Evolutionary conservation across 768 basidiomycete species (phyloP), one percentile per base, ranked within the genome.

Genomic region (Vishniacozyma victoriae): DNA sequence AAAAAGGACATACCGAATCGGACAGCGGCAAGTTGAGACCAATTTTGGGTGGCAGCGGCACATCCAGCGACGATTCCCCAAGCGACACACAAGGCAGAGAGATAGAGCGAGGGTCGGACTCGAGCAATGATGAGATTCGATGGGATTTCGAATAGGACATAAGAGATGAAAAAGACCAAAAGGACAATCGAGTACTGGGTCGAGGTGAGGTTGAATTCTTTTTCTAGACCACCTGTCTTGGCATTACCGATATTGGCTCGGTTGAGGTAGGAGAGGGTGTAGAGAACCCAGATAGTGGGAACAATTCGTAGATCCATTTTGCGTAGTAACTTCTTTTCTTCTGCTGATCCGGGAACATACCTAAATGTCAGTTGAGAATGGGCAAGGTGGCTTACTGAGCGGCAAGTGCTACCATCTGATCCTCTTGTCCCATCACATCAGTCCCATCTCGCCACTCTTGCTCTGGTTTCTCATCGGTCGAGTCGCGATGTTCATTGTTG

Each of bases 241-340:
- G 67, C 67, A 41, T 71, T 71, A 18, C 64, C 70, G 29, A 72
- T 70, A 43, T 69, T 69, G 29, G 65, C 66, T 43, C 67, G 56
- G 41, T 69, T 64, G 3, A 69, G 50, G 52, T 69, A 69, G 3
- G 63, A 64, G 24, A 67, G 36, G 11, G 55, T 55, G 48, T 60
- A 64, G 24, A 67, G 38, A 11, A 50, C 38, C 60, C 62, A 64
- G 41, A 67, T 64, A 43, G 54, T 53, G 5, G 60, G 62, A 22
- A 69, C 45, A 18, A 66, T 55, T 33, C 54, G 53, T 39, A 46
- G 50, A 50, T 69, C 67, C 35, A 69, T 66, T 37, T 60, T 62
- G 19, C 62, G 25, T 3, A 69, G 50, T 7, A 69, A 48, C 4
- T 33, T 38, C 41, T 60, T 60, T 46, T 69, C 67, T 3, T 36